Evolutionary conservation across 495 filamentous ascomycete genomes (phyloP), one percentile per base, ranked within the genome.

Genomic region (Viridothelium virens): DNA sequence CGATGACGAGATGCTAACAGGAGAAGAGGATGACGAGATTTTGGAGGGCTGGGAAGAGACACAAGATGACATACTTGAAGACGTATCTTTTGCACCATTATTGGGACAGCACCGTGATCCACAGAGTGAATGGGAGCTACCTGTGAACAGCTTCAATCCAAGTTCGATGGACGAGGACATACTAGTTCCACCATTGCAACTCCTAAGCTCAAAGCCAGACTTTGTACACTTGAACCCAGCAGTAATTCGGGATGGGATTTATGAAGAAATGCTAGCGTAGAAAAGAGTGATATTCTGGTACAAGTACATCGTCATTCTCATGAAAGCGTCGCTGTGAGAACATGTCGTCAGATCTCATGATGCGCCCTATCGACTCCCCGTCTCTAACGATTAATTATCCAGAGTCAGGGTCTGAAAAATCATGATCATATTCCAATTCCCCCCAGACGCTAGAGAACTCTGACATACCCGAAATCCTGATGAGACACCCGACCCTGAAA

Each of bases 1-100:
- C 6, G 36, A 44, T 0, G 18, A n/a, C 10, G 47, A n/a, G 6
- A 56, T 50, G 10, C 11, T 65, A 10, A 38, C 37, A 38, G 64
- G 25, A 12, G 39, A 36, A 14, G 31, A 7, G 11, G 64, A 41
- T 33, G 64, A 39, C 37, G 48, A 61, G 7, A 39, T 53, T 38
- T 62, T 53, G 16, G 47, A 38, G 36, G 18, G 18, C n/a, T 36
- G 59, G 36, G 50, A 9, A 41, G 46, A 66, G 4, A 36, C 16
- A 46, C 2, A 11, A 12, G 46, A 64, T 31, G 9, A 38, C 18
- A 56, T 61, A 31, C 33, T 31, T 53, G 61, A 64, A 41, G 66
- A 68, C 7, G 62, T 34, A 3, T 36, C 31, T 3, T 59, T 7
- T 36, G 53, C 10, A 33, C 18, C n/a, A 9, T 7, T 7, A 34